Base-by-base conservation (phyloP, 202 grass and related monocot genomes). In the Setaria italica region DNA sequence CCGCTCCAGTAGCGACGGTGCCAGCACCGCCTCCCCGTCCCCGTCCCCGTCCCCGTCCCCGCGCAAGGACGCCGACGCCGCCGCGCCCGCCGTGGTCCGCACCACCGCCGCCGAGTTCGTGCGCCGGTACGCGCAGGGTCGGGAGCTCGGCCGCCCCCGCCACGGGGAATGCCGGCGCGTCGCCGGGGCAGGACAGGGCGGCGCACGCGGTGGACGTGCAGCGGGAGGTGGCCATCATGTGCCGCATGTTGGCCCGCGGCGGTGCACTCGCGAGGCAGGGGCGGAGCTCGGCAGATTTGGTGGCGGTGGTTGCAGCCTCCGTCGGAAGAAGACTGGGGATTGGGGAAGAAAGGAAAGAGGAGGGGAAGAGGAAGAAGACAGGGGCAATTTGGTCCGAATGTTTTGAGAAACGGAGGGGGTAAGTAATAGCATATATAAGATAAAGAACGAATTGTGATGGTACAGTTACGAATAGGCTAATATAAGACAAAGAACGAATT, bases 191-290 rank as follows among this genome's bases (percentile, higher is more conserved):
- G 13, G 70, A 51, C 25, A 13, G 45, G 45, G 82, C 86, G 2
- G 85, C 89, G 17, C 87, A 95, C 67, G 86, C 81, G 43, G 93
- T 71, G 53, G 96, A 92, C 71, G 96, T 98, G 39, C 72, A 88
- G 47, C 20, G 96, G 63, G 93, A 98, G 86, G 96, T 98, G 57
- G 90, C 92, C 14, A 95, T 98, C 89, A 98, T 98, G 96, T 84
- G 90, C 2, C 81, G 86, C 45, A 89, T 98, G 48, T 74, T 48
- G 7, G 2, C 14, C 77, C 86, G 89, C 69, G 87, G 85, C 14
- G 83, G 84, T 16, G 66, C 53, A 35, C 34, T 1, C 3, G 34
- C 34, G 34, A 35, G 34, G 34, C 34, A 35, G 1, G 1, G 34
- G 1, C 3, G 34, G 34, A 35, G 34, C 34, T 35, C 34, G 34